Evolutionary conservation across 2,329 filamentous ascomycete genomes (phyloP).

Genomic region (Magnaporthales sp.): DNA sequence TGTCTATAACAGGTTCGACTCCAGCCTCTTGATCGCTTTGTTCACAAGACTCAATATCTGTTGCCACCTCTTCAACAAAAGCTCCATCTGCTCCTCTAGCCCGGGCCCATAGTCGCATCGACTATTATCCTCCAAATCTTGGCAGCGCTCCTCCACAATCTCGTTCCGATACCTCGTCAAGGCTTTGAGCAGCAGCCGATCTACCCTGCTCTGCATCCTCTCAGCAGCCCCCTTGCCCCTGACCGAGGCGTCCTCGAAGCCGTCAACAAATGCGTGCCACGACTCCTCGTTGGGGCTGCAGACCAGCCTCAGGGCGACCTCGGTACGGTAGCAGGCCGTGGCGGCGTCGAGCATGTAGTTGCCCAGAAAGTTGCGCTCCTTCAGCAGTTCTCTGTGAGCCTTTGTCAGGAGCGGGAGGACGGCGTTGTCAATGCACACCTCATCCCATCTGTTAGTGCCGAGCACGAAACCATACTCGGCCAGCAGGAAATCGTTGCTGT

Average conservation of each 20-base stretch:
- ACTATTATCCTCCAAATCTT: background rate
- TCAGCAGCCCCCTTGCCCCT: background rate
- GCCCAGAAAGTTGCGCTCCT: constrained; percentile 13
- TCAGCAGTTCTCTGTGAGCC: constrained; percentile 9
- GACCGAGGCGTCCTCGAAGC: constrained; percentile 2
- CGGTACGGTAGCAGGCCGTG: constrained; percentile 16
- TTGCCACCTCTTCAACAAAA: constrained; percentile 1
- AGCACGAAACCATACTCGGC: constrained; percentile 53
- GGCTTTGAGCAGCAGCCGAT: constrained; percentile 65
- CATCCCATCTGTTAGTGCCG: constrained; percentile 37
- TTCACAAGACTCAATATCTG: constrained; percentile 2
- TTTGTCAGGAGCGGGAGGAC: constrained; percentile 23
- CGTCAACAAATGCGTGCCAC: constrained; percentile 11
- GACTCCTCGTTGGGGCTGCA: constrained; percentile 4
- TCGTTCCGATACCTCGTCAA: constrained; percentile 30
- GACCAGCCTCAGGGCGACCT: constrained; percentile 13
- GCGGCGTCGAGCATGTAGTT: constrained; percentile 16
- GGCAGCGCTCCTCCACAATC: constrained; percentile 52
- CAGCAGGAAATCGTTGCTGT: constrained; percentile 65
- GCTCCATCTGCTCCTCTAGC: background rate
- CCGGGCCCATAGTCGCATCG: background rate
- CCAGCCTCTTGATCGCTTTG: background rate
- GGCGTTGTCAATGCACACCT: constrained; percentile 34
- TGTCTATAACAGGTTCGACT: background rate
- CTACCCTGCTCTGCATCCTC: constrained; percentile 33